phyloP scores from a whole-genome alignment of 805 yeast genomes.

The Candida wancherniae region DNA sequence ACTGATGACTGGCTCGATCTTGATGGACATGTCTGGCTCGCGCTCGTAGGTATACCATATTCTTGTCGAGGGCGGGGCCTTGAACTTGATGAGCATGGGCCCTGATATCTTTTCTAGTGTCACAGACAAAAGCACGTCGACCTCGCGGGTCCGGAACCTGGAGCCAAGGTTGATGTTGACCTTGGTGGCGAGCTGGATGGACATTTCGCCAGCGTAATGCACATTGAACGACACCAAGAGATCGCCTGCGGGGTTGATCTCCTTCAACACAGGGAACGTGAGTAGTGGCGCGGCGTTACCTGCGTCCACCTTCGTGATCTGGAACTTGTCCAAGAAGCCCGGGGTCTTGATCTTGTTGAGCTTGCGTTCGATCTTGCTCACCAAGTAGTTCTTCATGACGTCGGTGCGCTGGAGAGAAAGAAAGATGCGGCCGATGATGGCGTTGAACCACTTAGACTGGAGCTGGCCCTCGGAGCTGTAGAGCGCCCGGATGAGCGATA shows the following conservation, averaged over 20 bases:
- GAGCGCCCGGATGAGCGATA: constrained; percentile 67
- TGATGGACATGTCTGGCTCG: constrained; percentile 71
- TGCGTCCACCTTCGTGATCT: constrained; percentile 63
- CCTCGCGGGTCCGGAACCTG: constrained; percentile 68
- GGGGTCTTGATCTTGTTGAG: constrained; percentile 78
- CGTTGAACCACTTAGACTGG: constrained; percentile 88
- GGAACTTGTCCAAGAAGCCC: constrained; percentile 79
- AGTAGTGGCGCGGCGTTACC: constrained; percentile 81
- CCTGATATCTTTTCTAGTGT: constrained; percentile 70
- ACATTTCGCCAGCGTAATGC: constrained; percentile 69
- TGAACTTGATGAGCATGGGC: constrained; percentile 59
- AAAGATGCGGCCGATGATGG: constrained; percentile 77
- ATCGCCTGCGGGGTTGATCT: constrained; percentile 76
- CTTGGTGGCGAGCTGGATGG: constrained; percentile 75
- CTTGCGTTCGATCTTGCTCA: constrained; percentile 61
- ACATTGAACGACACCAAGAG: constrained; percentile 57
- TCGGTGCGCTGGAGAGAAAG: constrained; percentile 71
- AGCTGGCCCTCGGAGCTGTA: constrained; percentile 81
- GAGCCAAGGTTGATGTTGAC: constrained; percentile 71
- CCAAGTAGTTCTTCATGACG: constrained; percentile 52
- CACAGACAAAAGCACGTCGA: constrained; percentile 67
- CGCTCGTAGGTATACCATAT: constrained; percentile 84
- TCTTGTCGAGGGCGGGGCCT: constrained; percentile 88
- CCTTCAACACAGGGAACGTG: constrained; percentile 64
- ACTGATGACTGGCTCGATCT: constrained; percentile 87